Conservation (phyloP, 345 rosid genomes). For the Salix dunnii region DNA sequence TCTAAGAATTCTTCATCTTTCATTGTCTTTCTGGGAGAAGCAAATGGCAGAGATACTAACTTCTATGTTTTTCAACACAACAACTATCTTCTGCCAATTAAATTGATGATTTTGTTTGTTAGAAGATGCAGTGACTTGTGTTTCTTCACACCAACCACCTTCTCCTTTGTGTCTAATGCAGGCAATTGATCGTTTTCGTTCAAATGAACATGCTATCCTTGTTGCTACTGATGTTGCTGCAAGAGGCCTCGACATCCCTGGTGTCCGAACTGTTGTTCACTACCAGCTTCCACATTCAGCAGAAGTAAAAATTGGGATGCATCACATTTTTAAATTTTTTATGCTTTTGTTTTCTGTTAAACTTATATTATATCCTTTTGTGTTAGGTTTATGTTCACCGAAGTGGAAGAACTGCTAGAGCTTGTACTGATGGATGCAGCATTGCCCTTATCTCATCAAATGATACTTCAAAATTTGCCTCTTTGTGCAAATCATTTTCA, state of each 20-base stretch:
- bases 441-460: constrained; percentile 75
- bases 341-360: constrained; percentile 1
- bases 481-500: constrained; percentile 84
- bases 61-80: neutral
- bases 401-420: constrained; percentile 98
- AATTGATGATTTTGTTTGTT: neutral
- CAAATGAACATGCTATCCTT: constrained; percentile 73
- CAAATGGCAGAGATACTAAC: too few species aligned
- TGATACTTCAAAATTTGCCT: constrained; percentile 76
- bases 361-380: constrained; percentile 2
- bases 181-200: constrained; percentile 89
- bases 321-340: constrained; percentile 4
- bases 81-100: neutral
- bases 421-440: constrained; percentile 90
- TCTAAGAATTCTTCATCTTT: neutral
- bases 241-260: constrained; percentile 94
- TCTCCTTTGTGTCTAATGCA: constrained; percentile 22
- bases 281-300: constrained; percentile 99
- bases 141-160: neutral
- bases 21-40: neutral
- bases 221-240: constrained; percentile 97
- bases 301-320: constrained; percentile 44
- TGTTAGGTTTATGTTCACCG: constrained; percentile 89
- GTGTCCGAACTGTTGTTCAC: constrained; percentile 88
- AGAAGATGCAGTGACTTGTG: neutral